A percentile compares a stretch with the other conserved stretches of the same genome.
Evolutionary conservation across 2,329 filamentous ascomycete species (phyloP).

Genomic region (Fusarium cyanostomum): DNA sequence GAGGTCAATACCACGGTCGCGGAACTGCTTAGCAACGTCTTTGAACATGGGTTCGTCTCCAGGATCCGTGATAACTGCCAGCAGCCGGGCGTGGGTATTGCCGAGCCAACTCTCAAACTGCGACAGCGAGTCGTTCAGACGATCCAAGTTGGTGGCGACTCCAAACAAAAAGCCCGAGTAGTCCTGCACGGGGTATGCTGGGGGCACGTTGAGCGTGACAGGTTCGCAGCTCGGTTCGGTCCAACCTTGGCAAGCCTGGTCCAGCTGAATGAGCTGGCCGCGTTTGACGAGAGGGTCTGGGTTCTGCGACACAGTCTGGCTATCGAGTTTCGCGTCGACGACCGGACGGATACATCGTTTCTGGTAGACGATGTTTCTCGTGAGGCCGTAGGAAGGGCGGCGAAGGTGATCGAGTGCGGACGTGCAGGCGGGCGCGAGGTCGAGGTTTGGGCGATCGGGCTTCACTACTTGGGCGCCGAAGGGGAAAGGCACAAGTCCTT

Average conservation of each 20-base stretch:
- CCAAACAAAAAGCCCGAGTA: conserved; percentile 66
- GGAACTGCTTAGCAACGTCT: conserved; percentile 42
- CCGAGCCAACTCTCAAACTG: conserved; percentile 66
- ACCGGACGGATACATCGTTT: conserved; percentile 56
- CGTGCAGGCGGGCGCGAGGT: conserved; percentile 37
- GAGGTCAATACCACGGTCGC: conserved; percentile 47
- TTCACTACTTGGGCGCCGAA: conserved; percentile 30
- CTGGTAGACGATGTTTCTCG: conserved; percentile 55
- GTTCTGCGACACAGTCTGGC: conserved; percentile 51
- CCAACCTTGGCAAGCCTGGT: conserved; percentile 40
- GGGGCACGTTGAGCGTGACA: conserved; percentile 58
- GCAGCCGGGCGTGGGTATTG: conserved; percentile 59
- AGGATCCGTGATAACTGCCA: conserved; percentile 61
- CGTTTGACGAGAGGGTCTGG: conserved; percentile 50
- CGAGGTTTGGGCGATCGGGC: conserved; percentile 35
- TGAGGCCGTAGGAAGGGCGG: conserved; percentile 47
- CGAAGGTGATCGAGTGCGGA: conserved; percentile 45
- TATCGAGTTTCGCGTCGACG: conserved; percentile 47
- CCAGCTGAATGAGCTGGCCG: conserved; percentile 45
- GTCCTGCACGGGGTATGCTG: conserved; percentile 52
- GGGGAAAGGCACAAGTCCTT: conserved; percentile 31
- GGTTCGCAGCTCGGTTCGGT: conserved; percentile 50
- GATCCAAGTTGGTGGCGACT: conserved; percentile 62
- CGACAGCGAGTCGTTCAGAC: conserved; percentile 60
- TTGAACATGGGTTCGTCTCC: conserved; percentile 43